Conservation (phyloP, 2,329 filamentous ascomycete species). For the Amesomyces nigricolor region DNA sequence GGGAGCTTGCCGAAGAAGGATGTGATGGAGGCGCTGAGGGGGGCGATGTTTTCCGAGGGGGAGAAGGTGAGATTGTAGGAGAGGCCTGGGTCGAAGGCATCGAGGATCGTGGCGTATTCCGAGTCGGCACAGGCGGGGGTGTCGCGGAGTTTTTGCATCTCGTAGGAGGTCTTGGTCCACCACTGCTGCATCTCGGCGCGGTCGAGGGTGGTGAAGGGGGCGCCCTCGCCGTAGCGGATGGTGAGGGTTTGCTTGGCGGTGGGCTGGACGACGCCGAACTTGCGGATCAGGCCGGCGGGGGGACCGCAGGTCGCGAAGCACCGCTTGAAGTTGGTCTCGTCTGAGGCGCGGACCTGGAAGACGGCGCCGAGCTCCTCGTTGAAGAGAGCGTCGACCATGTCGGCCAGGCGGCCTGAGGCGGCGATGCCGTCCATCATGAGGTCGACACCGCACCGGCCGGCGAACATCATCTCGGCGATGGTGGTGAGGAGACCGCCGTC, state of each 20-base stretch:
- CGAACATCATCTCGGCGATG: conserved; percentile 96
- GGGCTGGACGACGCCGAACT: conserved; percentile 71
- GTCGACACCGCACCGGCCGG: conserved; percentile 82
- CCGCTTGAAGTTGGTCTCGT: conserved; percentile 79
- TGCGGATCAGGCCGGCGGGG: conserved; percentile 73
- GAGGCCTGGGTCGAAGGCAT: conserved; percentile 74
- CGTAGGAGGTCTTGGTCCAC: conserved; percentile 83
- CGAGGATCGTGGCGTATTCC: conserved; percentile 69
- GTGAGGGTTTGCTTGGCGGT: conserved; percentile 67
- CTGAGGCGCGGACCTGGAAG: conserved; percentile 83
- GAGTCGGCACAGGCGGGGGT: conserved; percentile 81
- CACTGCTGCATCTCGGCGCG: conserved; percentile 74
- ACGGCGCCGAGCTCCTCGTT: conserved; percentile 94
- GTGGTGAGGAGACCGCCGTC: conserved; percentile 91
- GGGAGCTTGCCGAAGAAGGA: conserved; percentile 53
- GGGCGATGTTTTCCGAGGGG: conserved; percentile 69
- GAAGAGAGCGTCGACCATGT: conserved; percentile 75
- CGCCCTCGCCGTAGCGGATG: conserved; percentile 64
- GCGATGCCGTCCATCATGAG: conserved; percentile 72
- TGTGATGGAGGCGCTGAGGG: conserved; percentile 58
- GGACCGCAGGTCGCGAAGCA: conserved; percentile 90
- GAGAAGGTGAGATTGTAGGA: conserved; percentile 78
- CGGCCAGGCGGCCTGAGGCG: conserved; percentile 55
- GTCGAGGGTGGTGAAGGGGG: conserved; percentile 60
- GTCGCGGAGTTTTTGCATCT: conserved; percentile 86